Evolutionary conservation across 2,329 filamentous ascomycete genomes (phyloP).

Genomic region (Fusarium compactum): DNA sequence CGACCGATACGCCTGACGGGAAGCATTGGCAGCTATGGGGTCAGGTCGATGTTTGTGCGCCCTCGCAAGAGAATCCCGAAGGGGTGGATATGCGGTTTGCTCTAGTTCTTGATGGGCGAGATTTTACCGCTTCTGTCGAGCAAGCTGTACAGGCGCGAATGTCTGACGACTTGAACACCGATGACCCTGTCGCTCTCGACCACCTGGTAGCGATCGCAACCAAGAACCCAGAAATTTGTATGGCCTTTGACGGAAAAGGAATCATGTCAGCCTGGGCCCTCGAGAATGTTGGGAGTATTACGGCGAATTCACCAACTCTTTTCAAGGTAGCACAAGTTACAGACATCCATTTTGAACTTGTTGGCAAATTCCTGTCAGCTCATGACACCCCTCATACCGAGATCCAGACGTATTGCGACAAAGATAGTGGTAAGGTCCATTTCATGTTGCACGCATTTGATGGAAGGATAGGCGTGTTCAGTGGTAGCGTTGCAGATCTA

Average conservation of each 20-base stretch:
- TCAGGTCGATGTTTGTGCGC: slow-evolving; percentile 78
- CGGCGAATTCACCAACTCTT: slow-evolving; percentile 73
- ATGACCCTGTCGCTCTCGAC: slow-evolving; percentile 77
- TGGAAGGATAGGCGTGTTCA: slow-evolving; percentile 84
- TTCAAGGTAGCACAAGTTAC: slow-evolving; percentile 88
- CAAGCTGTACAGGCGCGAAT: slow-evolving; percentile 73
- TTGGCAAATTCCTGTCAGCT: slow-evolving; percentile 50
- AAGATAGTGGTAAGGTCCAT: slow-evolving; percentile 72
- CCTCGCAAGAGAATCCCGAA: slow-evolving; percentile 66
- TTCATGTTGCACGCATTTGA: slow-evolving; percentile 87
- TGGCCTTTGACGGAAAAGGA: slow-evolving; percentile 85
- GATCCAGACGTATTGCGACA: slow-evolving; percentile 79
- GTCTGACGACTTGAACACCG: slow-evolving; percentile 68
- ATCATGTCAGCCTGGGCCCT: slow-evolving; percentile 93
- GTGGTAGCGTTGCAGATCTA: slow-evolving; percentile 80
- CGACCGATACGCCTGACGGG: slow-evolving; percentile 76
- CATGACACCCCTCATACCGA: slow-evolving; percentile 66
- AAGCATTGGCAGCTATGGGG: slow-evolving; percentile 84
- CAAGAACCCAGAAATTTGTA: slow-evolving; percentile 85
- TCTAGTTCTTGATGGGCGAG: slow-evolving; percentile 84
- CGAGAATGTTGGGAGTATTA: slow-evolving; percentile 83
- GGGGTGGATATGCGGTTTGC: slow-evolving; percentile 56
- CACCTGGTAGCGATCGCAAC: slow-evolving; percentile 90
- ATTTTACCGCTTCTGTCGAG: slow-evolving; percentile 83
- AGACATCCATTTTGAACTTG: slow-evolving; percentile 63